Evolutionary conservation across 169 alveolate genomes (phyloP).

Genomic region (Plasmodium cynomolgi): DNA sequence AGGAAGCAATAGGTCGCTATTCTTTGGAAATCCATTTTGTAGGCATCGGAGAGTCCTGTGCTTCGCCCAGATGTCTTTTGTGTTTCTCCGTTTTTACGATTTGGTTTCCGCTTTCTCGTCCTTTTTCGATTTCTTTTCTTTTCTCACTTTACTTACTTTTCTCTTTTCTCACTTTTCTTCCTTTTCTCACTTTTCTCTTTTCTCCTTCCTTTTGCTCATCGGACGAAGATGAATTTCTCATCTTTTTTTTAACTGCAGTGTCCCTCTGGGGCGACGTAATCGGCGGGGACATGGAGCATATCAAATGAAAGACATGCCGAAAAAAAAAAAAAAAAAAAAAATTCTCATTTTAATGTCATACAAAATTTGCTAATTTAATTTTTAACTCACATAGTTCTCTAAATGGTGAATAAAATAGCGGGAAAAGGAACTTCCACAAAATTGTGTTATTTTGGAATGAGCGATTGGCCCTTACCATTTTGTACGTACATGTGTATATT

Average conservation of each 20-base stretch:
- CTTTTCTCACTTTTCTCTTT: neutral
- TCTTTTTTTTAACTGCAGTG: neutral
- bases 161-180: neutral
- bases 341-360: neutral
- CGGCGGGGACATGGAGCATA: neutral
- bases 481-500: neutral
- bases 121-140: neutral
- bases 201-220: constrained; percentile 16
- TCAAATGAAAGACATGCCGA: neutral
- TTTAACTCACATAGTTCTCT: neutral
- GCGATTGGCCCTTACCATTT: neutral
- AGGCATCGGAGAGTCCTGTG: neutral
- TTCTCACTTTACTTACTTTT: neutral
- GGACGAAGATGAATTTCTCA: constrained; percentile 1
- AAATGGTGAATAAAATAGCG: neutral
- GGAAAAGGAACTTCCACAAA: neutral
- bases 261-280: neutral
- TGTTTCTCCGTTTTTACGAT: neutral
- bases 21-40: constrained; percentile 60
- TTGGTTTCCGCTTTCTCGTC: neutral
- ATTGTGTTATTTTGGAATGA: neutral
- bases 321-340: neutral
- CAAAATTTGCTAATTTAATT: neutral
- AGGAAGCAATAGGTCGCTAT: constrained; percentile 24
- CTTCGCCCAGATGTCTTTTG: neutral